A percentile compares a stretch with the other conserved stretches of the same genome.
Conservation (phyloP, 169 alveolate genomes). For the Cryptosporidium muris region DNA sequence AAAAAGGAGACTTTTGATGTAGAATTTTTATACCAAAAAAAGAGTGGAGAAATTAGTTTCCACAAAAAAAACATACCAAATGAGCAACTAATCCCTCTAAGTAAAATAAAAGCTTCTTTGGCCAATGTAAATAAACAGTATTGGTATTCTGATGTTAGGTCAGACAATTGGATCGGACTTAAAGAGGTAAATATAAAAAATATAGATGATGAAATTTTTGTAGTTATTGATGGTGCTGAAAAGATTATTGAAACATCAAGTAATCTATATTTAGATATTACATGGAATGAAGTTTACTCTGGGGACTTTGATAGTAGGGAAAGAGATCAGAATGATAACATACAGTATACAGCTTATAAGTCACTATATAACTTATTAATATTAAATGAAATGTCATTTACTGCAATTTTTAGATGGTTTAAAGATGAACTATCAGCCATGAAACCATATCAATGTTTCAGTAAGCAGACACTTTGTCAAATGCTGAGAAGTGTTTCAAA, state of each 20-base stretch:
- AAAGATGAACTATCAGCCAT: background rate
- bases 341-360: background rate
- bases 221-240: background rate
- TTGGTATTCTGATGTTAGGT: background rate
- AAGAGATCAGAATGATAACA: background rate
- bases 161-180: background rate
- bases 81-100: background rate
- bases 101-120: background rate
- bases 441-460: background rate
- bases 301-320: background rate
- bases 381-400: conserved; percentile 1
- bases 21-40: background rate
- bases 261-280: background rate
- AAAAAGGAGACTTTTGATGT: background rate
- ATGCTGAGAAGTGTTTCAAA: conserved; percentile 86
- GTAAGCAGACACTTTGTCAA: conserved; percentile 68
- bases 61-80: background rate
- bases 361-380: background rate
- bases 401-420: background rate
- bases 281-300: background rate
- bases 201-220: background rate
- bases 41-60: background rate
- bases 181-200: background rate
- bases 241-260: background rate
- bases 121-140: background rate